These are phyloP conservation scores for Pseudohyphozyma bogoriensis DNA, from an alignment of 768 basidiomycete genomes.

Conservation along the genomic window DNA sequence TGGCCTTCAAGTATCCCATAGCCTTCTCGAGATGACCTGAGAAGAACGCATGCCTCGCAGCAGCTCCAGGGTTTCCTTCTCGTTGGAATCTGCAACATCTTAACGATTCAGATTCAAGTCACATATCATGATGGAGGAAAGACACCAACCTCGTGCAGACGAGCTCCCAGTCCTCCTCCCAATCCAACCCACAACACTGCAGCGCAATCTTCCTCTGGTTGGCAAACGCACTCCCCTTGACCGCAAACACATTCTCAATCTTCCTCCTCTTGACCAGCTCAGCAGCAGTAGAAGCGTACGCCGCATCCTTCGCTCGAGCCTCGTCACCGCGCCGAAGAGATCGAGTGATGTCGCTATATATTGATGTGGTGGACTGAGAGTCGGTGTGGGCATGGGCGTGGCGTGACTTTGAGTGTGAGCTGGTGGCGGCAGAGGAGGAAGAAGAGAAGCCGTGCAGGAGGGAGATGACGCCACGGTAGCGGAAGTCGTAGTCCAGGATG, in stretches of 20 bases:
- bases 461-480: conserved; percentile 27
- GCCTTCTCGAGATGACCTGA: conserved; percentile 22
- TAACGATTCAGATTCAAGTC: too few species aligned
- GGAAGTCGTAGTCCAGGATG: conserved; percentile 28
- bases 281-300: conserved; percentile 15
- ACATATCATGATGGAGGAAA: too few species aligned
- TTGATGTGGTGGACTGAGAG: background rate
- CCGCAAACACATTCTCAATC: conserved; percentile 14
- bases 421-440: background rate
- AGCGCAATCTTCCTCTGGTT: conserved; percentile 24
- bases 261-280: conserved; percentile 12
- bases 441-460: conserved; percentile 27
- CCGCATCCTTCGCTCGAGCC: conserved; percentile 12
- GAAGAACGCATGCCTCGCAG: conserved; percentile 26
- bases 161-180: conserved; percentile 18
- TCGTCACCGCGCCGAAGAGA: conserved; percentile 19
- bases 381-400: too few species aligned
- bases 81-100: conserved; percentile 10
- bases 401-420: too few species aligned
- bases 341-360: conserved; percentile 13
- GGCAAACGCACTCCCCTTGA: conserved; percentile 5
- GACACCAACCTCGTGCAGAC: conserved; percentile 16
- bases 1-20: conserved; percentile 4
- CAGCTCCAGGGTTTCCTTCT: conserved; percentile 14
- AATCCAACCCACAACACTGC: conserved; percentile 18